These are phyloP conservation scores for Penicillium hordei DNA, from an alignment of 2,329 filamentous ascomycete genomes.

Conservation along the genomic window DNA sequence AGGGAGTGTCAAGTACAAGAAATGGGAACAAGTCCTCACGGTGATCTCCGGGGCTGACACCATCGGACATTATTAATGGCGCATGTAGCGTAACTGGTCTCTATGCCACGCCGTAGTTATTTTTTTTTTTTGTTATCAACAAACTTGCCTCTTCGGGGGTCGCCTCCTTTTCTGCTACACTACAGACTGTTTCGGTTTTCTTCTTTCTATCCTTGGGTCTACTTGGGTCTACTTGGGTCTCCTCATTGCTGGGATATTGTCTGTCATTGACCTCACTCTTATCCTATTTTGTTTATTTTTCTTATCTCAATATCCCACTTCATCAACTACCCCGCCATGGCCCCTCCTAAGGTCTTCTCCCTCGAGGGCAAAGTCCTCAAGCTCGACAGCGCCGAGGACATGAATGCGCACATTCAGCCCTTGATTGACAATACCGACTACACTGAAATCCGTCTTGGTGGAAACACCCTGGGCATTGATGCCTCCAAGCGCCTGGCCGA, in stretches of 20 bases:
- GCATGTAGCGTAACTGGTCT: conserved; percentile 21
- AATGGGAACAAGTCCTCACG: conserved; percentile 5
- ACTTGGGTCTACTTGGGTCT: conserved; percentile 5
- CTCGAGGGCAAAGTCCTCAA: conserved; percentile 90
- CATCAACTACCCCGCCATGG: conserved; percentile 49
- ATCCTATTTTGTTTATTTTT: background rate
- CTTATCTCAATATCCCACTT: conserved; percentile 19
- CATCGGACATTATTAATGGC: conserved; percentile 24
- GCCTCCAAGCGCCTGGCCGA: conserved; percentile 83
- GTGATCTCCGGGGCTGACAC: conserved; percentile 5
- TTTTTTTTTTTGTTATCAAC: conserved; percentile 23
- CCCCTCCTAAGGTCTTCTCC: conserved; percentile 66
- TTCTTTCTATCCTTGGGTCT: conserved; percentile 5
- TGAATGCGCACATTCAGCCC: conserved; percentile 77
- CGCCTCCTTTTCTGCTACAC: conserved; percentile 10
- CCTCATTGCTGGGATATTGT: background rate
- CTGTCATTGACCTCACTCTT: conserved; percentile 1
- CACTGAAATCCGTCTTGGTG: conserved; percentile 81
- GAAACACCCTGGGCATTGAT: conserved; percentile 88
- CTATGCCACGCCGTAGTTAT: conserved; percentile 21
- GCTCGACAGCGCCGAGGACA: conserved; percentile 82
- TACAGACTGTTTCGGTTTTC: conserved; percentile 8
- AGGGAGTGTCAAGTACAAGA: conserved; percentile 3
- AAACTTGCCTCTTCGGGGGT: conserved; percentile 13
- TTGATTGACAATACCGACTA: conserved; percentile 67